Base-by-base conservation (phyloP, 208 protist genomes). In the Trypanosoma melophagium region DNA sequence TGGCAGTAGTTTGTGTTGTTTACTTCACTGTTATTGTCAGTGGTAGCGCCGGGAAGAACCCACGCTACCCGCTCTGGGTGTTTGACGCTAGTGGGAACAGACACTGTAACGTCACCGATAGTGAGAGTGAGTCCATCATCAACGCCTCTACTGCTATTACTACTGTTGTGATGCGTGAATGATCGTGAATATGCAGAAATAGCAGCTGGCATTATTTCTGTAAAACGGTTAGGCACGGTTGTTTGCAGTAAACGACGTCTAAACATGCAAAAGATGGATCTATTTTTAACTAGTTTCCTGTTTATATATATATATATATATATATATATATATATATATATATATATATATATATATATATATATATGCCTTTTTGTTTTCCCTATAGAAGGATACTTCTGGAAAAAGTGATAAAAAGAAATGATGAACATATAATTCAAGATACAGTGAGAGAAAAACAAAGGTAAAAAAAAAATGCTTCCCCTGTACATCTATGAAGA, bases 61-160 rank as follows among this genome's bases (percentile, higher is more conserved):
- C 82, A 89, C 38, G 71, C 25, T 5, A 93, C 84, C n/a, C 83
- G 72, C 72, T 93, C 84, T 8, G 87, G 87, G 63, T 89, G 80
- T 2, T 25, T 44, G 9, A 78, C 76, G 49, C 66, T 79, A 51
- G 78, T 71, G 7, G 87, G 80, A 12, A 93, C 73, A 10, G 84
- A 78, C n/a, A 90, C 78, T 13, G 71, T 71, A 28, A 93, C 73
- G 63, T 93, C 87, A n/a, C 87, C 87, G 79, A 93, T 89, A 35
- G 76, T 87, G 59, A 93, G 83, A 17, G 77, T 65, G 54, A 86
- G 13, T 68, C 79, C 38, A 81, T 60, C 24, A 35, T 35, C 28
- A 35, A 35, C 28, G 5, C 28, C 5, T 35, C 28, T 5, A 35
- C 28, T 5, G 54, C 19, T 42, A 28, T 54, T 41, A 21, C 22